Evolutionary conservation across 179 eudicot species (phyloP).

Genomic region (Nepenthes alata): DNA sequence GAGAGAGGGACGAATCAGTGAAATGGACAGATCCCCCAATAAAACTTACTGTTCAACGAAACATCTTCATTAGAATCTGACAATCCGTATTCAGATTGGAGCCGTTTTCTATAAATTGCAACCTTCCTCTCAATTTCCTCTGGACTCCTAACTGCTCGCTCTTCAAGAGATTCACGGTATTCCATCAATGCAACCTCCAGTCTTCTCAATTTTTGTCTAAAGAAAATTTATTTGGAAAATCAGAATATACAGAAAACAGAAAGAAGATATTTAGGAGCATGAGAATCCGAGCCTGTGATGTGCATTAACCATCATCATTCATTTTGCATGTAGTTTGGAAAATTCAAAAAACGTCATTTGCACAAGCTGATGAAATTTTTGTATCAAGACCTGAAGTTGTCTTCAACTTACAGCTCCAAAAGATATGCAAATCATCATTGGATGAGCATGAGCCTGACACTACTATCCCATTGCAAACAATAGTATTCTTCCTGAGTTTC

Average conservation of each 20-base stretch:
- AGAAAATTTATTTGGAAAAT: background rate
- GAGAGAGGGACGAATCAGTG: background rate
- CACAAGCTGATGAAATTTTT: no score
- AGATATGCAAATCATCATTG: no score
- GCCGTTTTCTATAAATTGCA: slow-evolving; percentile 40
- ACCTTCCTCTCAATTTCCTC: slow-evolving; percentile 86
- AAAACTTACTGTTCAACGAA: slow-evolving; percentile 52
- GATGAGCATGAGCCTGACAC: no score
- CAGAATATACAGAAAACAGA: background rate
- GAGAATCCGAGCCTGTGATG: no score
- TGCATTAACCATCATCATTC: no score
- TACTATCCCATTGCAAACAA: no score
- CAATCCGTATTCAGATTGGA: slow-evolving; percentile 66
- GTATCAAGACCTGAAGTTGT: no score
- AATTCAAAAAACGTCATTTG: no score
- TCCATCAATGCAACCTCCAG: slow-evolving; percentile 89
- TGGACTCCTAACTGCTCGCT: slow-evolving; percentile 47
- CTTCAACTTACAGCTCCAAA: no score
- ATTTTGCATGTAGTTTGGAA: no score
- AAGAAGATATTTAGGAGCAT: background rate
- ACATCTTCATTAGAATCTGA: slow-evolving; percentile 38
- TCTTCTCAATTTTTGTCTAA: slow-evolving; percentile 79
- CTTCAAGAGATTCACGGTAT: slow-evolving; percentile 89
- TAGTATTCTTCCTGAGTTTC: no score
- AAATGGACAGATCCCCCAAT: background rate